Conservation (phyloP, 345 rosid genomes). For the Cochlearia excelsa region DNA sequence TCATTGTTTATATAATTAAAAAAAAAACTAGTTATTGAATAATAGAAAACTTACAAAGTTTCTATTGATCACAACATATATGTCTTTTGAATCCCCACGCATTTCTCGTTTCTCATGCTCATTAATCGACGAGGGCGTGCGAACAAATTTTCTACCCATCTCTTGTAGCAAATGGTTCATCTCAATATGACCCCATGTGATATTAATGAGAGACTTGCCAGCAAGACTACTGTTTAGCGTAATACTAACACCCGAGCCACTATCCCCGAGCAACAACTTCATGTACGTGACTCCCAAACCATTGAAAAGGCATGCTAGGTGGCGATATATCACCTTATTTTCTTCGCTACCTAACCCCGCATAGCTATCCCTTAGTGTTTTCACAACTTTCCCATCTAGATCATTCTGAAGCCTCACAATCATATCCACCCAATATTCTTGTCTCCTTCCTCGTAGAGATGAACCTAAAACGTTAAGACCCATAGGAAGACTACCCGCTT, state of each 20-base stretch:
- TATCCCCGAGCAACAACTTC: conserved; percentile 15
- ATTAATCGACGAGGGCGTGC: background rate
- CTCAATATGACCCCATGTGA: background rate
- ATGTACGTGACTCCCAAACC: background rate
- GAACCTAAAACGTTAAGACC: conserved; percentile 37
- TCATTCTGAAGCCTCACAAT: conserved; percentile 7
- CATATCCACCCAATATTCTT: conserved; percentile 23
- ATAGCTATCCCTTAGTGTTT: conserved; percentile 29
- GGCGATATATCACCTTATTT: conserved; percentile 30
- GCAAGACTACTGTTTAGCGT: background rate
- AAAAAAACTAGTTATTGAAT: too few relatives aligned
- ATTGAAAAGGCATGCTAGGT: conserved; percentile 38
- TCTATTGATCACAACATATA: conserved; percentile 12
- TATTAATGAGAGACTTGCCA: conserved; percentile 29
- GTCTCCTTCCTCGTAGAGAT: background rate
- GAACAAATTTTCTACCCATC: conserved; percentile 33
- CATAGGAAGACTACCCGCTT: conserved; percentile 33
- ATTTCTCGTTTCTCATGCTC: conserved; percentile 23
- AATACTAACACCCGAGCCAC: conserved; percentile 8
- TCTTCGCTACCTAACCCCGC: conserved; percentile 16
- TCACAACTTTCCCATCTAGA: conserved; percentile 9
- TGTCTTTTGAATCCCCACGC: conserved; percentile 26
- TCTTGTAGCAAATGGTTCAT: conserved; percentile 25
- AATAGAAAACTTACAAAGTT: conserved; percentile 15
- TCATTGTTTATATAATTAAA: too few relatives aligned